Conservation (phyloP, 305 asterid species). For the Fraxinus dipetala region DNA sequence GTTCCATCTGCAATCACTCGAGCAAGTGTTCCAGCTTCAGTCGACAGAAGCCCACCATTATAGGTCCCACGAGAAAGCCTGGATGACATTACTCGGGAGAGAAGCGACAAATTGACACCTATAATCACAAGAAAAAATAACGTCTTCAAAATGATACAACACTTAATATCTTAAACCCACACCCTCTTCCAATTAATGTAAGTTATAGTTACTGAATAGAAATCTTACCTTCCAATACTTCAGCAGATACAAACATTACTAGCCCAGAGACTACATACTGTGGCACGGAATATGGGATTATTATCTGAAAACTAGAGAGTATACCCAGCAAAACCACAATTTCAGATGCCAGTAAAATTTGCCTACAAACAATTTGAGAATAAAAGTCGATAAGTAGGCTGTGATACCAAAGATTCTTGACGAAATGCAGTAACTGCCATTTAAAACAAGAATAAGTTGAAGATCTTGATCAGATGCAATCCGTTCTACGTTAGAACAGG, state of each 20-base stretch:
- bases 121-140: slow-evolving; percentile 5
- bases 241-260: slow-evolving; percentile 92
- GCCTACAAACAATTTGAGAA: slow-evolving; percentile 52
- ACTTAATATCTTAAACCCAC: not conserved
- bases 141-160: not conserved
- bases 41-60: slow-evolving; percentile 92
- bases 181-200: not conserved
- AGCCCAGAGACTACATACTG: slow-evolving; percentile 90
- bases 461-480: not conserved
- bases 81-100: slow-evolving; percentile 98
- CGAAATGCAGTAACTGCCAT: not conserved
- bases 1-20: slow-evolving; percentile 94
- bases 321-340: slow-evolving; percentile 79
- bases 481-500: not conserved
- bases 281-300: slow-evolving; percentile 64
- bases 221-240: slow-evolving; percentile 85
- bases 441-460: not conserved
- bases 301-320: slow-evolving; percentile 72
- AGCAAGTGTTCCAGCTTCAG: slow-evolving; percentile 98
- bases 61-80: slow-evolving; percentile 96
- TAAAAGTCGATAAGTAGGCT: not conserved
- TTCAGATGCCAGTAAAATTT: slow-evolving; percentile 88
- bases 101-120: slow-evolving; percentile 92
- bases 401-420: slow-evolving; percentile 15
- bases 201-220: not conserved